phyloP scores from a whole-genome alignment of 345 rosid genomes.

The Arabidopsis suecica region DNA sequence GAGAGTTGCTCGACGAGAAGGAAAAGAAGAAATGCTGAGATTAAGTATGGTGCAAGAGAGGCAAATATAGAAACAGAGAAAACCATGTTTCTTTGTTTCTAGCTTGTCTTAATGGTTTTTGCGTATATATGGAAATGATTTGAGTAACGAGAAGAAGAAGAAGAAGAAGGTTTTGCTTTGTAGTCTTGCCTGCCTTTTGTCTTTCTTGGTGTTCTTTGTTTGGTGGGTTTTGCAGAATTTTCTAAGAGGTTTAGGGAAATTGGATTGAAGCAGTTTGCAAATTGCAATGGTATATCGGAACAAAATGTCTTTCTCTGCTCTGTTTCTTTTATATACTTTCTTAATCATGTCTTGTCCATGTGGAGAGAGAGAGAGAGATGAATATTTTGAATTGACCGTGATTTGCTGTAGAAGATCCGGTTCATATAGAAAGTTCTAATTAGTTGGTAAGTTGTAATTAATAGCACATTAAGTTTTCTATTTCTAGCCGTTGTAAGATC shows the following conservation, averaged over 20 bases:
- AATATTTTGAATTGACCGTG: neutral
- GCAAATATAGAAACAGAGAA: conserved; percentile 15
- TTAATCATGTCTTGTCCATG: neutral
- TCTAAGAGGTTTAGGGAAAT: conserved; percentile 26
- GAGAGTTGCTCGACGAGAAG: conserved; percentile 61
- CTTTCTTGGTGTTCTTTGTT: conserved; percentile 20
- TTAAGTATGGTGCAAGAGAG: conserved; percentile 40
- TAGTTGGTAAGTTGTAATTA: neutral
- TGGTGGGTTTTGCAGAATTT: conserved; percentile 30
- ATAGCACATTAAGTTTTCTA: conserved; percentile 1
- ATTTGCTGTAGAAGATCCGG: neutral
- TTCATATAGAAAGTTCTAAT: neutral
- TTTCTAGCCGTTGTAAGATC: neutral
- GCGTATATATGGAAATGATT: conserved; percentile 21
- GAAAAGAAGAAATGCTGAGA: conserved; percentile 46
- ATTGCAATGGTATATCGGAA: conserved; percentile 23
- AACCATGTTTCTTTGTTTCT: conserved; percentile 3
- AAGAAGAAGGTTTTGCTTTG: conserved; percentile 32
- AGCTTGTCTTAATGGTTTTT: neutral
- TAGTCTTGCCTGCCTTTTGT: neutral
- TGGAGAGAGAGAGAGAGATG: neutral
- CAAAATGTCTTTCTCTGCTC: conserved; percentile 14
- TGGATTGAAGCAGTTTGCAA: conserved; percentile 8
- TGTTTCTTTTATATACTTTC: neutral
- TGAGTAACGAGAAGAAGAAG: neutral